These are phyloP conservation scores for Arthrinium puccinioides DNA, from an alignment of 2,329 filamentous ascomycete genomes.

Conservation along the genomic window DNA sequence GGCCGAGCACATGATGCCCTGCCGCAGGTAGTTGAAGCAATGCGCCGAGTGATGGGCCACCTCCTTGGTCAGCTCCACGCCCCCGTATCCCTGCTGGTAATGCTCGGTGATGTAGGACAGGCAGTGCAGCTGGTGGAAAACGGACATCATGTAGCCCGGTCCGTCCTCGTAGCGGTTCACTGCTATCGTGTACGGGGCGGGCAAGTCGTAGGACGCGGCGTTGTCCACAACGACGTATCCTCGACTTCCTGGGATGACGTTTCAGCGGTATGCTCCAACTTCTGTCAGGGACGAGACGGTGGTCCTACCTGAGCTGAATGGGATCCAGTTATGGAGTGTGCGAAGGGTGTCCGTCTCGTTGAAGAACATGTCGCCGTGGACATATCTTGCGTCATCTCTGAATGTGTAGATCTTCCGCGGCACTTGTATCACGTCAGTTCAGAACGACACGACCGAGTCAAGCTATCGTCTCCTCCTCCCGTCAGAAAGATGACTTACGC, in stretches of 20 bases:
- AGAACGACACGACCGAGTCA: too few species aligned
- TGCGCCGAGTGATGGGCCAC: conserved; percentile 40
- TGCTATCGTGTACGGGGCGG: conserved; percentile 22
- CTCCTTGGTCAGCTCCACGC: conserved; percentile 26
- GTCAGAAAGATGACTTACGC: conserved; percentile 16
- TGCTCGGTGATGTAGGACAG: conserved; percentile 27
- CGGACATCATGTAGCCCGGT: conserved; percentile 31
- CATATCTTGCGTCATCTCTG: conserved; percentile 20
- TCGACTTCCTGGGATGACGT: conserved; percentile 7
- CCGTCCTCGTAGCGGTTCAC: conserved; percentile 21
- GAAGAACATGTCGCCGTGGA: conserved; percentile 27
- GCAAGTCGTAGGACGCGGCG: conserved; percentile 18
- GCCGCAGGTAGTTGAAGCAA: conserved; percentile 40
- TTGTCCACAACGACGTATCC: conserved; percentile 25
- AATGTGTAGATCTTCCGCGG: conserved; percentile 27
- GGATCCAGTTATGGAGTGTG: conserved; percentile 27
- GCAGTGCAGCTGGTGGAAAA: conserved; percentile 33
- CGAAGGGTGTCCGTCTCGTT: conserved; percentile 22
- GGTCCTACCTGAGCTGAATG: conserved; percentile 21
- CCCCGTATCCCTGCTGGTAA: conserved; percentile 27
- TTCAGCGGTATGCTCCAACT: too few species aligned
- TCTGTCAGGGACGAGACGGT: too few species aligned
- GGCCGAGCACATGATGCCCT: conserved; percentile 37
- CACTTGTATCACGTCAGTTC: too few species aligned
- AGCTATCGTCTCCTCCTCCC: too few species aligned